Percentiles rank a stretch among this genome's conserved stretches.
Evolutionary conservation across 805 yeast genomes (phyloP).

Genomic region (Candida germanica): DNA sequence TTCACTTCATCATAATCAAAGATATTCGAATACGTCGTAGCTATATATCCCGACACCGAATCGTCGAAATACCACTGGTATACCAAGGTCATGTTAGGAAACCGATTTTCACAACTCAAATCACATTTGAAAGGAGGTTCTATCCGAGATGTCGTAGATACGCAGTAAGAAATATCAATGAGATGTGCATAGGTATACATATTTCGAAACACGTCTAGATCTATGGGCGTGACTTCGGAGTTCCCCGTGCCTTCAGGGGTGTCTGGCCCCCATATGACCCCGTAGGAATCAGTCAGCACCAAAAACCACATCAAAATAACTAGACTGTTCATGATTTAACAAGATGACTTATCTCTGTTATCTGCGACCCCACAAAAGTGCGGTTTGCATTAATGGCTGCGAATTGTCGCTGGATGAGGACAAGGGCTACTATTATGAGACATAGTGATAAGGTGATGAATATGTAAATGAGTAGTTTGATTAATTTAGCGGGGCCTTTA

Average conservation of each 20-base stretch:
- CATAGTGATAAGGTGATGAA: not conserved
- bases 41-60: slow-evolving; percentile 39
- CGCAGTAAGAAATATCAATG: slow-evolving; percentile 43
- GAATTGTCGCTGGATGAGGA: not conserved
- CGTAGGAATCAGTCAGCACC: too few species aligned
- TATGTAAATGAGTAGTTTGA: too few species aligned
- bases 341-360: too few species aligned
- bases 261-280: too few species aligned
- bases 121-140: slow-evolving; percentile 39
- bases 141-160: slow-evolving; percentile 27
- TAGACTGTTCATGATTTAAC: too few species aligned
- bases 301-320: too few species aligned
- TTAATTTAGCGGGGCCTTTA: too few species aligned
- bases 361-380: not conserved
- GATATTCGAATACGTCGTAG: slow-evolving; percentile 26
- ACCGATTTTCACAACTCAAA: slow-evolving; percentile 28
- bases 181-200: slow-evolving; percentile 39
- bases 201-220: slow-evolving; percentile 22
- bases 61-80: slow-evolving; percentile 41
- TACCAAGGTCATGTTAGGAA: slow-evolving; percentile 36
- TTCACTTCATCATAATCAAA: slow-evolving; percentile 16
- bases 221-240: too few species aligned
- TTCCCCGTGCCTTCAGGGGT: too few species aligned
- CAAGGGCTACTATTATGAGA: not conserved
- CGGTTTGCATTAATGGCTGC: not conserved